Evolutionary conservation across 495 filamentous ascomycete genomes (phyloP), one percentile per base, ranked within the genome.

Genomic region (Penicillium odoratum): DNA sequence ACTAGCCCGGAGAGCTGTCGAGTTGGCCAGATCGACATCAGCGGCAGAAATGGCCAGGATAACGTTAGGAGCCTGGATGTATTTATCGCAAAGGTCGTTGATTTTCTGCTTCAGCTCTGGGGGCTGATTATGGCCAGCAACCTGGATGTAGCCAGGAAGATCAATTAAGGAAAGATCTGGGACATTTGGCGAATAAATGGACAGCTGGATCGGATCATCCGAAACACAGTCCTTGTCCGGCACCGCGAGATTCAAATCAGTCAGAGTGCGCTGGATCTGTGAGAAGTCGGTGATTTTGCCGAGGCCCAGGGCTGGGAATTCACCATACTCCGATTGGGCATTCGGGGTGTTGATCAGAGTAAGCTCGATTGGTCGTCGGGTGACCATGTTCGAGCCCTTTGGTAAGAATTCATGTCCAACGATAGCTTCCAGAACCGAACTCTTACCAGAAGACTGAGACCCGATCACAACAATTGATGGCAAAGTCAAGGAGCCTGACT

Each of bases 371-470:
- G 94, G 94, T 56, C 94, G 83, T 13, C 94, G 83, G 7, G 94
- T 99, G 55, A 99, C 93, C 94, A 99, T 99, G 68, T 99, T 99
- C 15, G 86, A 89, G 18, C 94, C 94, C 70, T 99, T 99, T 33
- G 94, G 94, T 40, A 99, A 75, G 60, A 99, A 99, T 65, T 99
- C 95, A 66, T 99, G 94, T 36, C 94, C 94, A 26, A 99, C 94
- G 59, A 99, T 95, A 48, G 94, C 91, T 71, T 99, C 94, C 42
- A 99, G 74, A 18, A 99, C 94, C 8, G 95, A 98, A 68, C 93
- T 97, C 73, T 99, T 99, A 33, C 94, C 94, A 3, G 94, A 98
- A 4, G 93, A 97, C 71, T 99, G 94, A 1, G 94, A 98, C 10
- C 94, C 94, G 64, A 99, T 97, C 21, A 99, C 94, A 7, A 99